Evolutionary conservation across 2,329 filamentous ascomycete species (phyloP), one percentile per base, ranked within the genome.

Genomic region (Neofusicoccum cordaticola): DNA sequence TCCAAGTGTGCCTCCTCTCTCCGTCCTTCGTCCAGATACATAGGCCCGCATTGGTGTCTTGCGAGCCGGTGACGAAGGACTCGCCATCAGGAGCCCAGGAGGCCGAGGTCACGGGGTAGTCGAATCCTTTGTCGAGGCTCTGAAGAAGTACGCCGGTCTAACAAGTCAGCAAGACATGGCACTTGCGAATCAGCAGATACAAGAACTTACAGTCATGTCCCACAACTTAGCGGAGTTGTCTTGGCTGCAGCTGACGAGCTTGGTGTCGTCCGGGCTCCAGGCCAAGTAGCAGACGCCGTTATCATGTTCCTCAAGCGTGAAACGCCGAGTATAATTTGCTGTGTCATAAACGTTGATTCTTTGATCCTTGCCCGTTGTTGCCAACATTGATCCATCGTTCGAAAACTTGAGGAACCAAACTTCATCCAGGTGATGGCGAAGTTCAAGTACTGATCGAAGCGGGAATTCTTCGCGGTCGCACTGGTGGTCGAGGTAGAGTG

Each of bases 391-490:
- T 15, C 95, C 95, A 71, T 97, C 89, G 67, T 96, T 89, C 4
- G 94, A 98, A 76, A 97, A 99, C 60, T 89, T 86, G 11, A 97
- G 83, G 72, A 92, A 91, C 93, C 94, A 99, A 12, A 97, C 90
- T 78, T 99, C 94, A 65, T 92, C 90, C 0, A 80, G 81, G 71
- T 96, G 89, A 63, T 91, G 84, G 34, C 84, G 83, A 3, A 98
- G 83, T 70, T 96, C 89, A 15, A 89, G 76, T 6, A 89, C 83
- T 1, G 88, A 83, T 61, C 90, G 86, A 1, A 89, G 84, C 0
- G 95, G 95, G 68, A 98, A 98, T 60, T 91, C 85, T 27, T 85
- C 86, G 69, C 86, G 85, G 66, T 96, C 90, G 74, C 95, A 99
- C 52, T 83, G 81, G 75, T 99, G 95, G 73, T 98, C 92, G 4